Base-by-base conservation (phyloP, 495 filamentous ascomycete species). In the Penicillium manginii region DNA sequence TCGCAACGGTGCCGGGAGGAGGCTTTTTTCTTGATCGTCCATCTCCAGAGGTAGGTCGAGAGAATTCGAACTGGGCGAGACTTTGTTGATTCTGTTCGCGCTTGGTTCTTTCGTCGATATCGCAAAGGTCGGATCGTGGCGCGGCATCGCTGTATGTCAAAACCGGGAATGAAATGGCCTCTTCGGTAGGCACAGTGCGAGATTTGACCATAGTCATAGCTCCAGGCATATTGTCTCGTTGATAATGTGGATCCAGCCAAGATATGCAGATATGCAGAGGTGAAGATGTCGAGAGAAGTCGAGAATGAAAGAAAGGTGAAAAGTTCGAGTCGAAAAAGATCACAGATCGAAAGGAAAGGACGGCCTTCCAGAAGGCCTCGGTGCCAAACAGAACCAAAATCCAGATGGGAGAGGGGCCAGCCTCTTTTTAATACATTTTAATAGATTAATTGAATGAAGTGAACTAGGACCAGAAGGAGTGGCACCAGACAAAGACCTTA, bases 321-420 rank as follows among this genome's bases (percentile, higher is more conserved):
- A 29, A 29, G 54, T 26, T 21, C 17, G 37, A 62, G 47, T 48
- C 35, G 50, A 70, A 68, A 31, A 50, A 31, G 50, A 59, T 47
- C 21, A 14, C 39, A 61, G 56, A 40, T 55, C 55, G 33, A 70
- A 81, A 77, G 45, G 74, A 78, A 71, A 64, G 78, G 74, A 80
- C 71, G 65, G 74, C 75, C 74, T 81, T 80, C 79, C 77, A 73
- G 75, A 81, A 76, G 74, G 65, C 77, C 65, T 63, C 39, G 48
- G 61, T 59, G 39, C 63, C 49, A 68, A 58, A 59, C 49, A 62
- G 55, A 61, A 58, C 35, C 33, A 70, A 58, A 54, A 53, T 48
- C 21, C 58, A 53, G 21, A 51, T 33, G 52, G 57, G 51, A 50
- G 50, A 19, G 55, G 53, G 60, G 49, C 15, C 12, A 21, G 17